Conservation (phyloP, 1,139 yeast genomes). For the Debaryomycetaceae sp. region DNA sequence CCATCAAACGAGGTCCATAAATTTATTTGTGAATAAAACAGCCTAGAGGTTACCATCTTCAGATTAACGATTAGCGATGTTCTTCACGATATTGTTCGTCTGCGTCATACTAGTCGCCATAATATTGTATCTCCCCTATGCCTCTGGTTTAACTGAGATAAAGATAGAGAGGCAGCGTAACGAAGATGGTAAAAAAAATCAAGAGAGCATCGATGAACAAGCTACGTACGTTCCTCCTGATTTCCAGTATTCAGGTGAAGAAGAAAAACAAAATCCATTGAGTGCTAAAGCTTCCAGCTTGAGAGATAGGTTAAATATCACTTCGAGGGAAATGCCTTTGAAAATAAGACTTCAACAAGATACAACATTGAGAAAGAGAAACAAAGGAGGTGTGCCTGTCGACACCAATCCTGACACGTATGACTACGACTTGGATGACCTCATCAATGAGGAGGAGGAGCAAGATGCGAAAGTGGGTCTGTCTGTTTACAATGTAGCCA, state of each 20-base stretch:
- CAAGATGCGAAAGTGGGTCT: constrained; percentile 12
- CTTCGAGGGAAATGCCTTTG: constrained; percentile 39
- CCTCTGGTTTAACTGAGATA: constrained; percentile 35
- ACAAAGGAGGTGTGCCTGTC: constrained; percentile 30
- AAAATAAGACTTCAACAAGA: constrained; percentile 26
- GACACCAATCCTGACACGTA: constrained; percentile 34
- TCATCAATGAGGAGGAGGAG: constrained; percentile 27
- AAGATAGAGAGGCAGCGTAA: constrained; percentile 16
- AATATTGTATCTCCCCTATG: constrained; percentile 34
- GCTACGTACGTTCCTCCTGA: constrained; percentile 43
- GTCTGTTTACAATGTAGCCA: not conserved
- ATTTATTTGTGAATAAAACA: too few species aligned
- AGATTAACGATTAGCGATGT: constrained; percentile 18
- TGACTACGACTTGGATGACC: constrained; percentile 29
- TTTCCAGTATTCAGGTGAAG: constrained; percentile 17
- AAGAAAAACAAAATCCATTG: constrained; percentile 10
- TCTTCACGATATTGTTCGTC: constrained; percentile 21
- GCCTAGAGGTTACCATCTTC: too few species aligned
- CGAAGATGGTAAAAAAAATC: constrained; percentile 1
- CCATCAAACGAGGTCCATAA: too few species aligned
- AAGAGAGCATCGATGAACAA: constrained; percentile 3
- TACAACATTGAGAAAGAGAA: constrained; percentile 17
- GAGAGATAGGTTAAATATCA: constrained; percentile 30
- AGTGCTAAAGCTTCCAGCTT: constrained; percentile 25
- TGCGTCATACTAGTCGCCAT: constrained; percentile 28